phyloP scores from a whole-genome alignment of 208 protist species.

The Acanthamoeba healyi region DNA sequence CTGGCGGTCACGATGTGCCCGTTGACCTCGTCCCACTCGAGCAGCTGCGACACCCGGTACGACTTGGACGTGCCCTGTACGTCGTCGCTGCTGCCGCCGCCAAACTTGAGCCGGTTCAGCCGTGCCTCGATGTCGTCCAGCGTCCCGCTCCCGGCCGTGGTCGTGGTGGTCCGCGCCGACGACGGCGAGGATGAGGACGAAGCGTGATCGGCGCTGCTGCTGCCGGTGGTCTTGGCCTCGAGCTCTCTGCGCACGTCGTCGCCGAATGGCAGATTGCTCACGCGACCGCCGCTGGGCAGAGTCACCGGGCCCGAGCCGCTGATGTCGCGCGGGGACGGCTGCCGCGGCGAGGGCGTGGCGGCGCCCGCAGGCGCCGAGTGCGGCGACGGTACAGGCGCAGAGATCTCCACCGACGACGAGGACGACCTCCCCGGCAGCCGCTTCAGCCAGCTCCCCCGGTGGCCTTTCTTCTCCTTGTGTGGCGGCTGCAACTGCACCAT shows the following conservation, averaged over 20 bases:
- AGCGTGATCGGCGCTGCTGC: neutral
- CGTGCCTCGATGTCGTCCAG: conserved; percentile 3
- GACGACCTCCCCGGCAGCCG: neutral
- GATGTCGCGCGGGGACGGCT: neutral
- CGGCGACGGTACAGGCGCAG: neutral
- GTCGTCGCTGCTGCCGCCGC: neutral
- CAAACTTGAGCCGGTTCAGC: conserved; percentile 14
- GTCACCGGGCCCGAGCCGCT: neutral
- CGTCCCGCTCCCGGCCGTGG: neutral
- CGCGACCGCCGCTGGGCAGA: neutral
- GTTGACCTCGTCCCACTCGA: neutral
- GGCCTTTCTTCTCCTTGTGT: conserved; percentile 4
- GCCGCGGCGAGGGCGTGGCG: neutral
- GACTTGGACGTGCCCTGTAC: neutral
- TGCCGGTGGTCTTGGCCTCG: neutral
- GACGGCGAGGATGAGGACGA: neutral
- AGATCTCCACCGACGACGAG: neutral
- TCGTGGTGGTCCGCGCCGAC: neutral
- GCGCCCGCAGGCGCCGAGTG: neutral
- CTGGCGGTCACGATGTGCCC: neutral
- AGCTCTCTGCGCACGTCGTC: neutral
- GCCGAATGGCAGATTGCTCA: neutral
- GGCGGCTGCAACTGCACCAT: neutral
- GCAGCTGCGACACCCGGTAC: conserved; percentile 22
- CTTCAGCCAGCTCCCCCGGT: neutral